Percentiles rank a stretch among this genome's conserved stretches.
phyloP scores from a whole-genome alignment of 2,329 filamentous ascomycete genomes.

The Plenodomus lindquistii region DNA sequence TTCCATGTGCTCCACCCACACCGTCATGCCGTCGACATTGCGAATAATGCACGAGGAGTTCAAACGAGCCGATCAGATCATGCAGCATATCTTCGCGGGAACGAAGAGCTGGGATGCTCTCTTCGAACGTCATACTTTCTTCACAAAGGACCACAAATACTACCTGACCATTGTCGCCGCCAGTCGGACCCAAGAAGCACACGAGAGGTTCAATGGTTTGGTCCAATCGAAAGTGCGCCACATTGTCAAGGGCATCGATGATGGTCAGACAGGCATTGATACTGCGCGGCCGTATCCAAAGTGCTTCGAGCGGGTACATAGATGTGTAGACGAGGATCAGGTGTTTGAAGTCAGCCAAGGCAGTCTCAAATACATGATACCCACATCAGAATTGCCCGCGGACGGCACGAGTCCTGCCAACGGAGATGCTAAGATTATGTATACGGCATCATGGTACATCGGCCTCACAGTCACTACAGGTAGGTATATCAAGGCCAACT shows the following conservation, averaged over 20 bases:
- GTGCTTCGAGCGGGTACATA: slow-evolving; percentile 82
- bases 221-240: slow-evolving; percentile 92
- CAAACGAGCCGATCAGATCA: slow-evolving; percentile 73
- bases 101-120: slow-evolving; percentile 83
- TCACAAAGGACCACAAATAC: slow-evolving; percentile 91
- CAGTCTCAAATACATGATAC: slow-evolving; percentile 63
- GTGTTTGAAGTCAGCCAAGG: slow-evolving; percentile 66
- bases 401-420: slow-evolving; percentile 37
- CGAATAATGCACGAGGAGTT: slow-evolving; percentile 83
- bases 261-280: slow-evolving; percentile 72
- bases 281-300: slow-evolving; percentile 92
- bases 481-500: slow-evolving; percentile 49
- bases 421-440: slow-evolving; percentile 61
- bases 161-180: slow-evolving; percentile 87
- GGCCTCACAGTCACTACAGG: slow-evolving; percentile 79
- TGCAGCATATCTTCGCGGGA: slow-evolving; percentile 76
- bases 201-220: slow-evolving; percentile 85
- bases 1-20: slow-evolving; percentile 97
- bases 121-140: slow-evolving; percentile 90
- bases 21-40: slow-evolving; percentile 85
- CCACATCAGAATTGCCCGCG: slow-evolving; percentile 53
- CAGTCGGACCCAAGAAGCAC: slow-evolving; percentile 79
- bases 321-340: slow-evolving; percentile 65
- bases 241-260: slow-evolving; percentile 80
- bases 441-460: slow-evolving; percentile 93